Evolutionary conservation across 2,329 filamentous ascomycete genomes (phyloP).

Genomic region (Aspergillus sp.): DNA sequence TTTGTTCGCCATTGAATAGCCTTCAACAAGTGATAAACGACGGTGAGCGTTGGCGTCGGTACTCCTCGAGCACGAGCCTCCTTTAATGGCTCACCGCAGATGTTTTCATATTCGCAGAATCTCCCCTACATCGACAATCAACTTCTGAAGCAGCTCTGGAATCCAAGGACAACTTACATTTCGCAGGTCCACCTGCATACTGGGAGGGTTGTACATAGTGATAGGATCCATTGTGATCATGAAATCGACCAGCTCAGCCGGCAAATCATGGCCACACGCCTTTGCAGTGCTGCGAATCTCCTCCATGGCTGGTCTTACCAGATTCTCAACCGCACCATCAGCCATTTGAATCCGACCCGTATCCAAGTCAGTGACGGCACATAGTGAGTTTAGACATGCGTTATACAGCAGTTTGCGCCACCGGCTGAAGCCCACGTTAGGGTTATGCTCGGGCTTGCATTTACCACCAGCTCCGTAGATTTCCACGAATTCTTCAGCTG

Average conservation of each 20-base stretch:
- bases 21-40: constrained; percentile 23
- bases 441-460: constrained; percentile 36
- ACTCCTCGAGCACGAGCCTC: constrained; percentile 48
- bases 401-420: constrained; percentile 43
- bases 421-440: constrained; percentile 17
- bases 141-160: too few relatives aligned
- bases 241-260: constrained; percentile 6
- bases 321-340: constrained; percentile 40
- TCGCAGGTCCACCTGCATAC: constrained; percentile 50
- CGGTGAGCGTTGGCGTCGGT: constrained; percentile 19
- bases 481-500: constrained; percentile 41
- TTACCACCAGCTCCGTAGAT: constrained; percentile 47
- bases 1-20: constrained; percentile 23
- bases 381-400: constrained; percentile 49
- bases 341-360: constrained; percentile 46
- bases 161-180: constrained; percentile 23
- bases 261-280: constrained; percentile 7
- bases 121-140: constrained; percentile 12
- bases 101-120: constrained; percentile 51
- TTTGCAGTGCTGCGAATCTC: constrained; percentile 42
- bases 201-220: constrained; percentile 45
- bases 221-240: constrained; percentile 38
- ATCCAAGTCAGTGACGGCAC: constrained; percentile 47
- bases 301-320: constrained; percentile 49
- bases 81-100: constrained; percentile 53